Base-by-base conservation (phyloP, 306 rosid species). In the Fragaria nilgerrensis region DNA sequence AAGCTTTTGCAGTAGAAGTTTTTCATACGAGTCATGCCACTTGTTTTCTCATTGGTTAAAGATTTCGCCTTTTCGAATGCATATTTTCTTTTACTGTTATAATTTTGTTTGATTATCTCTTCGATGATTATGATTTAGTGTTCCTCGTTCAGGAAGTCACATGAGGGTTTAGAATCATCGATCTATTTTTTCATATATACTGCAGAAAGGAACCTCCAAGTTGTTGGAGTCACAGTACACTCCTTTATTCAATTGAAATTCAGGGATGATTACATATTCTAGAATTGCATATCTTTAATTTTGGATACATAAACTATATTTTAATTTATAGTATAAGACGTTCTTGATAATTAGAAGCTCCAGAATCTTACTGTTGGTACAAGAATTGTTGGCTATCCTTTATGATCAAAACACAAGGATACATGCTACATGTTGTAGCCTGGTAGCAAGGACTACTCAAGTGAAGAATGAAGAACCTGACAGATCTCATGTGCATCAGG, bases 281-380 rank as follows among this genome's bases (percentile, higher is more conserved):
- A 1, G 61, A 20, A 52, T 45, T 19, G 58, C 8, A 45, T 23
- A 70, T 15, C 44, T 45, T 16, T 8, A 16, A 69, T 5, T 58
- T 58, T 58, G 13, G 34, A n/a, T 53, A 5, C 27, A 53, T 53
- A 53, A 53, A 53, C 27, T 53, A 53, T 23, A 53, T 53, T 8
- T 9, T 4, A 56, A 8, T n/a, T 55, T n/a, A n/a, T 53, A n/a
- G 17, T 25, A 55, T 5, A 5, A 6, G 25, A 53, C 23, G 0
- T 10, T 11, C 7, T 56, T 44, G 48, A 53, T 49, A 49, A 49
- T 5, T 19, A 17, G 81, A 37, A 80, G 83, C 64, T 83, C 83
- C 27, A 83, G 82, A 27, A 86, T 80, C n/a, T n/a, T n/a, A n/a
- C n/a, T n/a, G n/a, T n/a, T n/a, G n/a, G n/a, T n/a, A n/a, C n/a